These are phyloP conservation scores for Pyrenophora teres DNA, from an alignment of 2,329 filamentous ascomycete species.

Conservation along the genomic window DNA sequence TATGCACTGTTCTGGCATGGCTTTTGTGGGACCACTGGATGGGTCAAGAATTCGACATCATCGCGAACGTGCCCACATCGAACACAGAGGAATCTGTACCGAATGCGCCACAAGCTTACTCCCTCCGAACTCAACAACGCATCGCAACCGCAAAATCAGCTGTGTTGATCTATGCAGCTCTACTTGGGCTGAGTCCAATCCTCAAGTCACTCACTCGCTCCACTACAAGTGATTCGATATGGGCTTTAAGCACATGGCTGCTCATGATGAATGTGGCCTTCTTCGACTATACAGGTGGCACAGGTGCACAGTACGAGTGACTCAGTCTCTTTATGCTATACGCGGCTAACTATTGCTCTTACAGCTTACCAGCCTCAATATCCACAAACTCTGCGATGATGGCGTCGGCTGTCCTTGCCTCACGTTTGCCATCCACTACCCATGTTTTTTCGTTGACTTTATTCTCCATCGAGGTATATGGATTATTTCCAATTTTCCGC, in stretches of 20 bases:
- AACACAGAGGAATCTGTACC: background rate
- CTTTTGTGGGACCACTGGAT: constrained; percentile 91
- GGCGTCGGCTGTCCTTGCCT: constrained; percentile 92
- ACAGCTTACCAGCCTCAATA: constrained; percentile 72
- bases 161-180: constrained; percentile 86
- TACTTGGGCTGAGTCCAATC: constrained; percentile 91
- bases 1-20: constrained; percentile 86
- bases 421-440: constrained; percentile 83
- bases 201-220: constrained; percentile 94
- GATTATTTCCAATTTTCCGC: constrained; percentile 96
- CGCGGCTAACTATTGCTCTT: constrained; percentile 15
- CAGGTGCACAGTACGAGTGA: constrained; percentile 54
- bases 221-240: constrained; percentile 92
- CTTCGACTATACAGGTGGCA: constrained; percentile 87
- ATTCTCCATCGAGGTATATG: constrained; percentile 97
- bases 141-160: constrained; percentile 89
- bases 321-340: background rate
- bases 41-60: constrained; percentile 65
- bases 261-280: constrained; percentile 96
- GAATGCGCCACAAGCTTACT: constrained; percentile 46
- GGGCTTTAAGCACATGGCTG: constrained; percentile 93
- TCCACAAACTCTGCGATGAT: constrained; percentile 96
- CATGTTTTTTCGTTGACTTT: constrained; percentile 94
- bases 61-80: constrained; percentile 40
- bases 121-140: constrained; percentile 63